Evolutionary conservation across 2,329 filamentous ascomycete species (phyloP).

Genomic region (Sphaerostilbella broomeana): DNA sequence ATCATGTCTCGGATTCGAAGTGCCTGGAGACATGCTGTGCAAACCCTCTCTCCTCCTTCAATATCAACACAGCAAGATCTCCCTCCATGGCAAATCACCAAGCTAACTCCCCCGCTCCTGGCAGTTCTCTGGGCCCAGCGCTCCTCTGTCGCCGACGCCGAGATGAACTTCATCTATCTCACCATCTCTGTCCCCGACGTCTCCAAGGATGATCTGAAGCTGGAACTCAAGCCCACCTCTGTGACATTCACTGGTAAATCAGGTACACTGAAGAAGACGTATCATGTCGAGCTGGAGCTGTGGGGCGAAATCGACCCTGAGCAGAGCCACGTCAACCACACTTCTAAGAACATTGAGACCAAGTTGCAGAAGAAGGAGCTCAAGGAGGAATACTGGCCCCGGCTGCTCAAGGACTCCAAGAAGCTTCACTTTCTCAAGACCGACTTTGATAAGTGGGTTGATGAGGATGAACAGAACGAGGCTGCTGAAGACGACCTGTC

Average conservation of each 20-base stretch:
- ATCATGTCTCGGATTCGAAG: too few species aligned
- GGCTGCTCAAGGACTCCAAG: conserved; percentile 82
- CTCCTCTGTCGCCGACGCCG: conserved; percentile 69
- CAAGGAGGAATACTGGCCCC: conserved; percentile 90
- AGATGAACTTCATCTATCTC: conserved; percentile 93
- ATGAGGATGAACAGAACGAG: conserved; percentile 97
- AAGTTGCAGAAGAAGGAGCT: conserved; percentile 96
- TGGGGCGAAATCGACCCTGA: conserved; percentile 83
- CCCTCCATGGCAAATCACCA: background rate
- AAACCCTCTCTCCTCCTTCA: conserved; percentile 1
- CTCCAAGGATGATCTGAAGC: conserved; percentile 64
- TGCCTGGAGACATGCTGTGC: too few species aligned
- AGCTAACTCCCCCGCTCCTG: conserved; percentile 1
- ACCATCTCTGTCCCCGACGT: conserved; percentile 88
- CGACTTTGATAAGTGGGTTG: conserved; percentile 98
- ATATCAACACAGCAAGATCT: background rate
- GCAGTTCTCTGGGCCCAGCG: conserved; percentile 97
- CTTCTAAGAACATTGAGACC: conserved; percentile 77
- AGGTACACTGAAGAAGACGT: conserved; percentile 76
- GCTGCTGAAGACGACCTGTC: conserved; percentile 73
- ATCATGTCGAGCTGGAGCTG: conserved; percentile 80
- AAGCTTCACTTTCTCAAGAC: conserved; percentile 97
- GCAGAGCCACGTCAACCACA: conserved; percentile 83
- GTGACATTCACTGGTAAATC: conserved; percentile 80
- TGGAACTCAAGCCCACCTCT: conserved; percentile 71